These are phyloP conservation scores for Saccharomyces hybrid DNA, from an alignment of 1,139 yeast genomes.

Conservation along the genomic window DNA sequence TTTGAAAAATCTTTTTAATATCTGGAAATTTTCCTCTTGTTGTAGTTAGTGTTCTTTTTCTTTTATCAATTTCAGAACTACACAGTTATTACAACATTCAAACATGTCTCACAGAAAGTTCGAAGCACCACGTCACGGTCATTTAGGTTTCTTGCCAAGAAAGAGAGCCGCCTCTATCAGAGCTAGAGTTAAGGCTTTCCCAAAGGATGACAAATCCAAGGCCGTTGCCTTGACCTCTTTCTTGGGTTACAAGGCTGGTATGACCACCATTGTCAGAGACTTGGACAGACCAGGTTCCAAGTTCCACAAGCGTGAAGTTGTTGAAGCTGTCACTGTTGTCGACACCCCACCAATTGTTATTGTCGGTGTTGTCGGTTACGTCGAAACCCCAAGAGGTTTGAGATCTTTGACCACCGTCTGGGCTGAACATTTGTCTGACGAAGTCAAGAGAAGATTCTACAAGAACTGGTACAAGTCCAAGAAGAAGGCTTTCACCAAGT, in stretches of 20 bases:
- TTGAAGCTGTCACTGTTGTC: slow-evolving; percentile 98
- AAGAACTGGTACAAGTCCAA: slow-evolving; percentile 99
- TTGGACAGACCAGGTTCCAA: slow-evolving; percentile 99
- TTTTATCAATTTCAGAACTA: neutral
- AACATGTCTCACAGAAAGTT: slow-evolving; percentile 98
- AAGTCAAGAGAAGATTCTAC: slow-evolving; percentile 99
- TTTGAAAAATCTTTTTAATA: neutral
- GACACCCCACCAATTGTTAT: slow-evolving; percentile 98
- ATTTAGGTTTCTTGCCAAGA: slow-evolving; percentile 98
- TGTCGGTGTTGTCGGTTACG: slow-evolving; percentile 99
- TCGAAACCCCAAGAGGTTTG: slow-evolving; percentile 99
- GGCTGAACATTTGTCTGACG: slow-evolving; percentile 99
- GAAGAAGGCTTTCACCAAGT: slow-evolving; percentile 99
- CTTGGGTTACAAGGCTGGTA: slow-evolving; percentile 99
- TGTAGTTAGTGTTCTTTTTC: neutral
- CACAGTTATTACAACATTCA: slow-evolving; percentile 5
- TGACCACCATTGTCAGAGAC: slow-evolving; percentile 99
- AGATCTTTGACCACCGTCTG: slow-evolving; percentile 99
- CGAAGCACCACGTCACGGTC: slow-evolving; percentile 99
- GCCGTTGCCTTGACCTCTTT: slow-evolving; percentile 99
- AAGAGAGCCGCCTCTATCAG: slow-evolving; percentile 98
- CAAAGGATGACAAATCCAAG: slow-evolving; percentile 96
- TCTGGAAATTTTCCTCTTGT: neutral
- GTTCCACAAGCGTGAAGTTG: slow-evolving; percentile 99
- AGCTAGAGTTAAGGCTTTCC: slow-evolving; percentile 99